phyloP scores from a whole-genome alignment of 1,139 yeast species.

The Kazachstania sp. region DNA sequence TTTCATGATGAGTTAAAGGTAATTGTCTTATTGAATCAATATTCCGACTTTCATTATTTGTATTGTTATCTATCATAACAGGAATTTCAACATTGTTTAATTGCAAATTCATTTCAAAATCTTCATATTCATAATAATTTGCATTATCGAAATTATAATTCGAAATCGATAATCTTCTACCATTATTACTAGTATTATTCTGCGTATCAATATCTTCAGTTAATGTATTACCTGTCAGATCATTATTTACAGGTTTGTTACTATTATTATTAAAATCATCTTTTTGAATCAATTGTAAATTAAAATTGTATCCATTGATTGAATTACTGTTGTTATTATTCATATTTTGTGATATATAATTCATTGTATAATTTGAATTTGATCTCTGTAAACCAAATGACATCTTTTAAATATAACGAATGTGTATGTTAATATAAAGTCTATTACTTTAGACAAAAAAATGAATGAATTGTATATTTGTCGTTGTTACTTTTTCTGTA shows the following conservation, averaged over 20 bases:
- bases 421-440: no score
- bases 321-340: not conserved
- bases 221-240: constrained; percentile 18
- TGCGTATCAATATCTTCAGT: constrained; percentile 8
- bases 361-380: not conserved
- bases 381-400: not conserved
- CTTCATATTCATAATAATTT: constrained; percentile 23
- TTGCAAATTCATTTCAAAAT: constrained; percentile 13
- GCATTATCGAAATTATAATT: constrained; percentile 21
- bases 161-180: constrained; percentile 21
- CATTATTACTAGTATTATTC: constrained; percentile 2
- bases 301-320: constrained; percentile 9
- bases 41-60: not conserved
- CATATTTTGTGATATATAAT: not conserved
- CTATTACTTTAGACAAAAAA: no score
- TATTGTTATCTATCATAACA: not conserved
- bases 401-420: not conserved
- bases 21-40: not conserved
- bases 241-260: constrained; percentile 10
- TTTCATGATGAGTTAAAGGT: constrained; percentile 3
- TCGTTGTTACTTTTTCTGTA: no score
- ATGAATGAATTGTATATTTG: no score
- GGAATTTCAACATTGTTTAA: not conserved
- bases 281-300: constrained; percentile 12
- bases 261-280: constrained; percentile 2